Conservation (phyloP, 1,284 basidiomycete genomes). For the Heliocybe sulcata region DNA sequence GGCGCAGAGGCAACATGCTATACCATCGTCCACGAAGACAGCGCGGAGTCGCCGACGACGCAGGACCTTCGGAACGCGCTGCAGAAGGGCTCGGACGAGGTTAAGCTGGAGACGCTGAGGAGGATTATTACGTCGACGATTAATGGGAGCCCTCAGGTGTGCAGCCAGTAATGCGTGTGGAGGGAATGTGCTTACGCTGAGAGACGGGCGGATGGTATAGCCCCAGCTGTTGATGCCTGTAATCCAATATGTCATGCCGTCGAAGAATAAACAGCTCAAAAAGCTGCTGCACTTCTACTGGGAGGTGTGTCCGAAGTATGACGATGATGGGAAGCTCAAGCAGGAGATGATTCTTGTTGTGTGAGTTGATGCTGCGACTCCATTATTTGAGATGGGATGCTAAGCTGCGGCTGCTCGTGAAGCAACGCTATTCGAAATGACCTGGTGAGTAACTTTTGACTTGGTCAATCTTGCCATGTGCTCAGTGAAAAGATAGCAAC, state of each 20-base stretch:
- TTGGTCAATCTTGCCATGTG: background rate
- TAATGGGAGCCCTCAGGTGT: slow-evolving; percentile 85
- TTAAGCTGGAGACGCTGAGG: slow-evolving; percentile 95
- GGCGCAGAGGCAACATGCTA: slow-evolving; percentile 63
- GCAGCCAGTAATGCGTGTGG: slow-evolving; percentile 11
- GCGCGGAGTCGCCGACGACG: slow-evolving; percentile 69
- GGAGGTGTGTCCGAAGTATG: slow-evolving; percentile 99
- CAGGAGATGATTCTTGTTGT: slow-evolving; percentile 99
- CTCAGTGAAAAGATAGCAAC: slow-evolving; percentile 63
- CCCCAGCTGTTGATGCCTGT: slow-evolving; percentile 94
- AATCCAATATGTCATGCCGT: slow-evolving; percentile 97
- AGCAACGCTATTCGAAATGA: slow-evolving; percentile 97
- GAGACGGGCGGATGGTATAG: slow-evolving; percentile 31
- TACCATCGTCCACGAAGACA: slow-evolving; percentile 80
- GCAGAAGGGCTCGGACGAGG: slow-evolving; percentile 96
- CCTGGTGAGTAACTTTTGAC: slow-evolving; percentile 49
- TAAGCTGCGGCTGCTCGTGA: slow-evolving; percentile 6
- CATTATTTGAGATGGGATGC: background rate
- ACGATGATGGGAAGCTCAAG: slow-evolving; percentile 95
- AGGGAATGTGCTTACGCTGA: background rate
- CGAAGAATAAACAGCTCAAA: slow-evolving; percentile 95
- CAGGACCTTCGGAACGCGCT: slow-evolving; percentile 83
- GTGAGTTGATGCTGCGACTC: slow-evolving; percentile 40
- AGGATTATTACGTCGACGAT: slow-evolving; percentile 94
- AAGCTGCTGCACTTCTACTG: slow-evolving; percentile 99